Conservation (phyloP, 2,329 filamentous ascomycete species). For the Cadophora gregata region DNA sequence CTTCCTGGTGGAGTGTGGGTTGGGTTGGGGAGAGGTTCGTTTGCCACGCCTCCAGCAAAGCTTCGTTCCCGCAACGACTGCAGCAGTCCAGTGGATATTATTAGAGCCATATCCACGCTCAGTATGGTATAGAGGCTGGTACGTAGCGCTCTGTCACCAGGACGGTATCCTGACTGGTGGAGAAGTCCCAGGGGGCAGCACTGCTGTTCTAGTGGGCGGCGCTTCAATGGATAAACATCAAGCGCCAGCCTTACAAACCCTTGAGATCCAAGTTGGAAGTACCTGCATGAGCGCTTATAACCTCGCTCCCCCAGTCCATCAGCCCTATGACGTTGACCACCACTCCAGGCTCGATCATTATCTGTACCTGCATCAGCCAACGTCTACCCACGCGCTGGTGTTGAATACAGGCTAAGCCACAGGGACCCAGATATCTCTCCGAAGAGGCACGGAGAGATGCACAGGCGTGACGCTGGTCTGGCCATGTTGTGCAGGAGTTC, state of each 20-base stretch:
- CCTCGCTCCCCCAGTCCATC: constrained; percentile 23
- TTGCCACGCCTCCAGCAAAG: constrained; percentile 11
- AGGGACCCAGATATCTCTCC: constrained; percentile 23
- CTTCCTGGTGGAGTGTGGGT: constrained; percentile 13
- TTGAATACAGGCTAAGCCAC: constrained; percentile 16
- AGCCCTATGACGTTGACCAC: constrained; percentile 34
- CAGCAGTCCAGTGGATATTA: constrained; percentile 6
- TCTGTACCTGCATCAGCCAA: constrained; percentile 20
- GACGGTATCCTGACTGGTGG: neutral
- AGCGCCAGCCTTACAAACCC: constrained; percentile 34
- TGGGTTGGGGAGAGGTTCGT: neutral
- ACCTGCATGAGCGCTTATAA: constrained; percentile 38
- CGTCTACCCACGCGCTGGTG: constrained; percentile 27
- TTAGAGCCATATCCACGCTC: constrained; percentile 14
- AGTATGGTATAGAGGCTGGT: constrained; percentile 22
- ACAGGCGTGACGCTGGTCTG: constrained; percentile 38
- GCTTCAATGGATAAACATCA: constrained; percentile 37
- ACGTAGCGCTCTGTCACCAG: constrained; percentile 2
- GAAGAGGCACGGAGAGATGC: constrained; percentile 26
- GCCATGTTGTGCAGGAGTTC: constrained; percentile 27
- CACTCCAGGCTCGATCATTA: constrained; percentile 3
- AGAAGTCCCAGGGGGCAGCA: neutral
- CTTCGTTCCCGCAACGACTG: constrained; percentile 5
- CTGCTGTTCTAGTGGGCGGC: constrained; percentile 17
- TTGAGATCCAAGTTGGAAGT: constrained; percentile 28